Base-by-base conservation (phyloP, 257 asterid species). In the Plantago elongata region DNA sequence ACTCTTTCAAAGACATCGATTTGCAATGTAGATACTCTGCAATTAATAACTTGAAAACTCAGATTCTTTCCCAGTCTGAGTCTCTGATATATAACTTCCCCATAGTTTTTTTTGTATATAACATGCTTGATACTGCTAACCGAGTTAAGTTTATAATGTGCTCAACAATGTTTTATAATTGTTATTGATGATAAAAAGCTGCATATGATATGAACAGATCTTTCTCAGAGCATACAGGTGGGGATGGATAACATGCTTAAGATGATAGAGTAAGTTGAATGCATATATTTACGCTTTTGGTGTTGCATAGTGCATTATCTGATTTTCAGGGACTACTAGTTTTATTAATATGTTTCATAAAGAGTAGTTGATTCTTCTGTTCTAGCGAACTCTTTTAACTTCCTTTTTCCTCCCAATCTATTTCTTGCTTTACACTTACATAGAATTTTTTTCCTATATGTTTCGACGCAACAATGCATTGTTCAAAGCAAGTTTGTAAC, bases 231-330 rank as follows among this genome's bases (percentile, higher is more conserved):
- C 46, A 69, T 86, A 67, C 95, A 91, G 76, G 81, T 48, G 51
- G 83, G 82, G 51, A 77, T 87, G 86, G 93, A 75, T 72, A 81
- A 72, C 79, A 86, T 91, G 98, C 81, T 82, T 54, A 86, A 81
- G 82, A 84, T 82, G 81, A 84, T 79, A 64, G 84, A 44, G 95
- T 91, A 67, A 83, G 78, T 51, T 51, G 54, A 16, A 62, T 51
- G 54, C 62, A 22, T 22, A 22, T 55, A 57, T 38, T 67, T 58
- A 40, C 45, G 51, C 57, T 52, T 27, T 51, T 46, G 64, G 43
- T 54, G n/a, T 51, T 40, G 54, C 72, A 60, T 40, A 61, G 59
- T 66, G 27, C 27, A 22, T 22, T 22, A 1, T 45, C 6, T 13
- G 29, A 14, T 14, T 63, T 46, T 60, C 12, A 51, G 30, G 64